These are phyloP conservation scores for Ilyonectria destructans DNA, from an alignment of 2,329 filamentous ascomycete species.

Conservation along the genomic window DNA sequence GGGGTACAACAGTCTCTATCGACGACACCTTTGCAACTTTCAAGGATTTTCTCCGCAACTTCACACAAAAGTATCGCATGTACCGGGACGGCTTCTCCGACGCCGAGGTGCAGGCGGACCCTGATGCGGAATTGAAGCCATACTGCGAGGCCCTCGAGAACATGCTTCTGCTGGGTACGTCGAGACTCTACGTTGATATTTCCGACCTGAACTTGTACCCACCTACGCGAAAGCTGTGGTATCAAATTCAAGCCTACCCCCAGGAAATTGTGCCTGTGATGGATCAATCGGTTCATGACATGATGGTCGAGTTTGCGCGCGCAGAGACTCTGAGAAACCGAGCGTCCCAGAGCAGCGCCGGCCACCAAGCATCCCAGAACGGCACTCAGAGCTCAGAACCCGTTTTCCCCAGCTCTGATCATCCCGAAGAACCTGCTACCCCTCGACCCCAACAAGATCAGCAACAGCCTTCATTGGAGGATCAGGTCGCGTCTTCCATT, in stretches of 20 bases:
- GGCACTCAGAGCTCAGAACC: slow-evolving; percentile 79
- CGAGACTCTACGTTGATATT: slow-evolving; percentile 89
- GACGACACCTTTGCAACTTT: slow-evolving; percentile 89
- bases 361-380: slow-evolving; percentile 61
- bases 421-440: slow-evolving; percentile 65
- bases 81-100: slow-evolving; percentile 89
- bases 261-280: slow-evolving; percentile 97
- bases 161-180: slow-evolving; percentile 90
- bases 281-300: slow-evolving; percentile 94
- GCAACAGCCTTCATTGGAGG: slow-evolving; percentile 76
- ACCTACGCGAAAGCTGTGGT: slow-evolving; percentile 92
- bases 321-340: slow-evolving; percentile 83
- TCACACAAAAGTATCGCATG: slow-evolving; percentile 93
- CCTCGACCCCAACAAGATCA: slow-evolving; percentile 60
- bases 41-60: slow-evolving; percentile 94
- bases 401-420: slow-evolving; percentile 85
- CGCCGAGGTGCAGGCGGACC: slow-evolving; percentile 79
- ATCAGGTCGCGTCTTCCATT: slow-evolving; percentile 83
- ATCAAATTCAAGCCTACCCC: slow-evolving; percentile 94
- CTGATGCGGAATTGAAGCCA: slow-evolving; percentile 83
- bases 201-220: slow-evolving; percentile 94
- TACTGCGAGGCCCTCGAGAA: slow-evolving; percentile 90
- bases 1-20: slow-evolving; percentile 97
- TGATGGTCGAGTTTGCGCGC: slow-evolving; percentile 91
- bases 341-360: slow-evolving; percentile 71